Evolutionary conservation across 805 yeast genomes (phyloP), one percentile per base, ranked within the genome.

Genomic region (Candida hungchunana): DNA sequence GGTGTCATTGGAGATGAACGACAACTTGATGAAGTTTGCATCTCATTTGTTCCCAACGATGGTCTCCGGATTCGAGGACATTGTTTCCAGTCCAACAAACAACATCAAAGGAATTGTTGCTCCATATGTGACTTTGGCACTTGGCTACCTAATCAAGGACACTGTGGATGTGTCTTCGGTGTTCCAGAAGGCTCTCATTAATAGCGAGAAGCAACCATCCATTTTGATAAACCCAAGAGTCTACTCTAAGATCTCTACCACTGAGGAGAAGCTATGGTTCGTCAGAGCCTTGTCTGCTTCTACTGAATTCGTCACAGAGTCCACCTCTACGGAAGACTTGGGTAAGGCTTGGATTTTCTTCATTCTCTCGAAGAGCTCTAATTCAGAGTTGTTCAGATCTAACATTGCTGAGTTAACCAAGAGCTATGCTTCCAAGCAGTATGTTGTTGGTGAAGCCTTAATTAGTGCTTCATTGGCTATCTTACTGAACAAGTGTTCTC

Each of bases 251-350:
- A 57, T 79, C 24, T 27, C 58, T 0, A 44, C 69, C 3, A 59
- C 53, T 1, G 62, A 55, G 6, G 83, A 78, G 41, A 71, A 65
- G 31, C 37, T 45, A 8, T 79, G 84, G 86, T 73, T 67, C 42
- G 56, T 69, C 7, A 55, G 63, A 30, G 71, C 82, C 1, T 53
- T 80, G 26, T 47, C 44, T 10, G 50, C 69, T 0, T 40, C 67
- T 4, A 44, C 66, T 5, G 28, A 37, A 2, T 31, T 43, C 26
- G 35, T 59, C 8, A 27, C 39, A 4, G 50, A 53, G 3, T 20
- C 46, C n/a, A n/a, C n/a, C n/a, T n/a, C n/a, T 11, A 48, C 50
- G 15, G 24, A 22, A 0, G 48, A 42, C 0, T 44, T 57, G 28
- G 59, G 82, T 10, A 55, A 55, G 30, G 65, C 79, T 4, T 71